Base-by-base conservation (phyloP, 257 asterid species). In the Nemophila menziesii region DNA sequence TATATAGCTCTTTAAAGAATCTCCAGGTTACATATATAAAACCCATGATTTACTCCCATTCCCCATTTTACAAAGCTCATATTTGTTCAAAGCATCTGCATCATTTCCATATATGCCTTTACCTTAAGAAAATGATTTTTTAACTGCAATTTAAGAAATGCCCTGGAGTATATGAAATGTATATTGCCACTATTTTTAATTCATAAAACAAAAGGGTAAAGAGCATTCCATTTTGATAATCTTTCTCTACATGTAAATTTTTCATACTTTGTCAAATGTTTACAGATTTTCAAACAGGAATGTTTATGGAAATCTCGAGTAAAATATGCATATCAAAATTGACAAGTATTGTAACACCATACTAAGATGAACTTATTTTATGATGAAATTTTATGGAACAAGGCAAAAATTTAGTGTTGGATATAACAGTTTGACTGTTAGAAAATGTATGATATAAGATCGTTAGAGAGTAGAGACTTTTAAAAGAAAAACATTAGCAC, bases 41-140 rank as follows among this genome's bases (percentile, higher is more conserved):
- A 77, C 78, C 72, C 52, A 68, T 78, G 64, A 78, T 82, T 52
- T 71, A 78, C 82, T 79, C 94, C 92, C 87, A 86, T 66, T 90
- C 90, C 93, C 92, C 74, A 65, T 73, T 71, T 41, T 77, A 85
- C 86, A 77, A 72, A 66, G 96, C 96, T 76, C 96, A 81, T 58
- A 80, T 69, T 72, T 51, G 81, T 77, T 96, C 99, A 85, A 71
- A 90, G 93, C 92, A 84, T 73, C 50, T 62, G 57, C 52, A 83
- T 90, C 93, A 82, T 73, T 48, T 48, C 49, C 67, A 74, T 46
- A 73, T 43, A 62, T 55, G 63, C 57, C 71, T 66, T 71, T 61
- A 67, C 86, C 75, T 56, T 75, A 52, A 43, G 66, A 61, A 63
- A 56, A 57, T 61, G 63, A 65, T 56, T 7, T n/a, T n/a, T 69